Percentiles rank a stretch among this genome's conserved stretches.
Evolutionary conservation across 352 stramenopile species (phyloP).

Genomic region (Pythium vanterpoolii): DNA sequence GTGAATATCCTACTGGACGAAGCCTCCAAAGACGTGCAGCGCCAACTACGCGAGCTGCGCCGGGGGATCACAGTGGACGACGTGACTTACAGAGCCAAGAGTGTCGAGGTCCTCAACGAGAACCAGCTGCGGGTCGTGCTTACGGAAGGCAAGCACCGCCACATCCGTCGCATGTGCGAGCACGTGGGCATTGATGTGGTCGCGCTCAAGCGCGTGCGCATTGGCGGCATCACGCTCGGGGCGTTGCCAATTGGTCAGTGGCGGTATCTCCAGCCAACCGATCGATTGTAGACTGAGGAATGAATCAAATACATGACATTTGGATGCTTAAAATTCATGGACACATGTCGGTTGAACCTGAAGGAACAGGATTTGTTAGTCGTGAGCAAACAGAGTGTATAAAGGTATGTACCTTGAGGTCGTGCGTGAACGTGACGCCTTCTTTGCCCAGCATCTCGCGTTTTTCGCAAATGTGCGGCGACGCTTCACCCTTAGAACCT

Average conservation of each 20-base stretch:
- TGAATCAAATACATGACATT: background rate
- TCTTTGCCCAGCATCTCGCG: constrained; percentile 54
- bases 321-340: constrained; percentile 37
- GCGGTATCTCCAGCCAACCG: constrained; percentile 73
- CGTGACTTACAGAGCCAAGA: constrained; percentile 73
- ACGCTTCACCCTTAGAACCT: constrained; percentile 61
- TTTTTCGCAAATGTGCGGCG: constrained; percentile 66
- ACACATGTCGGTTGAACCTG: constrained; percentile 50
- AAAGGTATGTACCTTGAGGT: constrained; percentile 48
- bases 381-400: background rate
- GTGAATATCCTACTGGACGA: constrained; percentile 59
- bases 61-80: constrained; percentile 55
- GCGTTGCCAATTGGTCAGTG: constrained; percentile 69
- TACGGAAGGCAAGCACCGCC: constrained; percentile 94
- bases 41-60: constrained; percentile 41
- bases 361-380: background rate
- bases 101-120: constrained; percentile 72
- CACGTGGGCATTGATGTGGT: constrained; percentile 87
- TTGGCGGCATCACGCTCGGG: constrained; percentile 86
- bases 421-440: constrained; percentile 55
- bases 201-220: constrained; percentile 89
- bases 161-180: constrained; percentile 96
- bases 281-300: constrained; percentile 37
- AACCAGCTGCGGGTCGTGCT: constrained; percentile 88
- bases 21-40: constrained; percentile 26